These are phyloP conservation scores for Penicillium rolfsii DNA, from an alignment of 2,329 filamentous ascomycete genomes.

Conservation along the genomic window DNA sequence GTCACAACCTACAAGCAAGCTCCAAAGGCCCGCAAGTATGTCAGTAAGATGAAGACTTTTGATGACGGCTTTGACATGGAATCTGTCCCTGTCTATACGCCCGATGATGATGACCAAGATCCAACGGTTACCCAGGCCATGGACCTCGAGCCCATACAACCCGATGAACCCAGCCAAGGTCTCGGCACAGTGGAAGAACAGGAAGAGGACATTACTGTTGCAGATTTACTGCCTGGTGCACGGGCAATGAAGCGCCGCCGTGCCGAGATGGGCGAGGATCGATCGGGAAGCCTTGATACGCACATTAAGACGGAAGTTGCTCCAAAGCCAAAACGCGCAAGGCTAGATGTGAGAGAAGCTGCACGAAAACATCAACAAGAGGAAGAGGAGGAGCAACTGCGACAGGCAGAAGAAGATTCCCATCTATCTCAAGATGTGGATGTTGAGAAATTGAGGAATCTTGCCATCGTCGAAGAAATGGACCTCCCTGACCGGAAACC, in stretches of 20 bases:
- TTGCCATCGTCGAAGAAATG: constrained; percentile 79
- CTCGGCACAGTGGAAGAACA: constrained; percentile 34
- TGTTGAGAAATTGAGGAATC: constrained; percentile 70
- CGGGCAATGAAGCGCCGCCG: constrained; percentile 78
- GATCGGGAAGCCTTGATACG: constrained; percentile 35
- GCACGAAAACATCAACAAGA: constrained; percentile 60
- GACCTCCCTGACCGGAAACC: constrained; percentile 54
- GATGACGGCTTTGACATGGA: constrained; percentile 60
- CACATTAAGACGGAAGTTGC: constrained; percentile 33
- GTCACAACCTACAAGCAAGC: constrained; percentile 26
- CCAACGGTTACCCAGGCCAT: constrained; percentile 24
- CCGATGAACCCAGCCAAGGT: constrained; percentile 34
- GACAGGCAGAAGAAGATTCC: constrained; percentile 57
- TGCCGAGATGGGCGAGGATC: constrained; percentile 61
- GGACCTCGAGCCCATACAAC: constrained; percentile 23
- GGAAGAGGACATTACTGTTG: constrained; percentile 62
- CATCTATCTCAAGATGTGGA: constrained; percentile 62
- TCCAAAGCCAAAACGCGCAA: constrained; percentile 57
- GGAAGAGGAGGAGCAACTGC: constrained; percentile 51
- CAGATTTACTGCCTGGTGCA: constrained; percentile 74
- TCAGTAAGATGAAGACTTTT: constrained; percentile 71
- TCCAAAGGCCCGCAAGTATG: constrained; percentile 35
- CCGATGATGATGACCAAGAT: constrained; percentile 29
- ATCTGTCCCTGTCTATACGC: constrained; percentile 42
- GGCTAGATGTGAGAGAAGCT: constrained; percentile 70